A percentile compares a stretch with the other conserved stretches of the same genome.
These are phyloP conservation scores for Brassica cretica DNA, from an alignment of 345 rosid species.

Conservation along the genomic window DNA sequence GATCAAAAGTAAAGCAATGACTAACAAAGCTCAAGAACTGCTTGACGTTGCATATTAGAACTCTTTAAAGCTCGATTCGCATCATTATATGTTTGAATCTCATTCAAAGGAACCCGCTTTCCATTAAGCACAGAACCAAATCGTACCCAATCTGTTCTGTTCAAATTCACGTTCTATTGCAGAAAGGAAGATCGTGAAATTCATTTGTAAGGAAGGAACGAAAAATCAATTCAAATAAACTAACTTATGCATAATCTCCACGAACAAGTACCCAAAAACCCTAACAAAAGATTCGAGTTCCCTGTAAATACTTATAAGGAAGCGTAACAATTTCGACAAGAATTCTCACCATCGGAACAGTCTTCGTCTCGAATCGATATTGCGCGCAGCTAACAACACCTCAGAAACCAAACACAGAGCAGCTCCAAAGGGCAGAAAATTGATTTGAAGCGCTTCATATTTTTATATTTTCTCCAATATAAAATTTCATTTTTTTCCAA, in stretches of 20 bases:
- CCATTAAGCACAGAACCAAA: neutral
- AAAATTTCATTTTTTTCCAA: no score
- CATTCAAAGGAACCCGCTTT: neutral
- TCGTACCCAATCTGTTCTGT: neutral
- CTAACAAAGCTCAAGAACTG: no score
- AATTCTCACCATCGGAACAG: conserved; percentile 33
- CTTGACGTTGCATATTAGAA: no score
- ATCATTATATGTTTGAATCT: conserved; percentile 13
- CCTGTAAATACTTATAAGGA: neutral
- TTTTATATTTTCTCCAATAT: neutral
- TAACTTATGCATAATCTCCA: neutral
- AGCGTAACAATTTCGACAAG: neutral
- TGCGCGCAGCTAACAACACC: neutral
- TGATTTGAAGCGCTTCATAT: conserved; percentile 31
- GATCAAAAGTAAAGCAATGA: no score
- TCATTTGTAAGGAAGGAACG: neutral
- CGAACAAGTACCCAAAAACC: conserved; percentile 7
- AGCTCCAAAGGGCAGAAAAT: neutral
- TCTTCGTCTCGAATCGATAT: conserved; percentile 3
- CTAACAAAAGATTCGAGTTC: conserved; percentile 7
- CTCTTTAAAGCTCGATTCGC: no score
- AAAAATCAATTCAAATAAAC: neutral
- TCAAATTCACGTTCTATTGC: no score
- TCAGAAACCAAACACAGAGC: neutral
- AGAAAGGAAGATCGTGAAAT: neutral